Evolutionary conservation across 2,329 filamentous ascomycete genomes (phyloP).

Genomic region (Fusarium albosuccineum): DNA sequence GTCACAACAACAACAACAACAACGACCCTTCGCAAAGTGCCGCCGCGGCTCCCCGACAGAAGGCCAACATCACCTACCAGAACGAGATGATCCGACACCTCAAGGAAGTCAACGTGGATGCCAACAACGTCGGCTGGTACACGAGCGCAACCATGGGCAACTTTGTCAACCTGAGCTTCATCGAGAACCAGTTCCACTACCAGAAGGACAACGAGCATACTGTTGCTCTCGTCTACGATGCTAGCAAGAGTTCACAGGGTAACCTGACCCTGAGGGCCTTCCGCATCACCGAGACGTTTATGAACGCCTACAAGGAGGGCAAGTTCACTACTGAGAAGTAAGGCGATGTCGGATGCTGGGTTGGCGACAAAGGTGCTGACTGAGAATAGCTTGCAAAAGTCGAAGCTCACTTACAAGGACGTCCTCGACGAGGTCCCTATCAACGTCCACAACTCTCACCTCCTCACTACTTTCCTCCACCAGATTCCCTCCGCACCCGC

Average conservation of each 20-base stretch:
- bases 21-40: constrained; percentile 81
- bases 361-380: constrained; percentile 26
- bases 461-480: constrained; percentile 94
- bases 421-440: constrained; percentile 93
- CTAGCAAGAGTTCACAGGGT: constrained; percentile 94
- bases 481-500: constrained; percentile 79
- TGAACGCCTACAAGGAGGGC: constrained; percentile 93
- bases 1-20: constrained; percentile 84
- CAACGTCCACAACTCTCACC: constrained; percentile 94
- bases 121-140: constrained; percentile 98
- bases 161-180: constrained; percentile 93
- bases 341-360: constrained; percentile 46
- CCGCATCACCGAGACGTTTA: constrained; percentile 87
- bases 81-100: constrained; percentile 97
- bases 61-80: constrained; percentile 90
- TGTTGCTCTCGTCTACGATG: constrained; percentile 92
- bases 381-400: constrained; percentile 84
- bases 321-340: constrained; percentile 98
- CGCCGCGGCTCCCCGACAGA: constrained; percentile 89
- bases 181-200: constrained; percentile 98
- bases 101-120: constrained; percentile 97
- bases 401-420: constrained; percentile 92
- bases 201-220: constrained; percentile 94
- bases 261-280: constrained; percentile 91
- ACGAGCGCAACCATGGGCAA: constrained; percentile 99